These are phyloP conservation scores for Isoetes taiwanensis DNA, from an alignment of 75 land plant genomes.

Conservation along the genomic window DNA sequence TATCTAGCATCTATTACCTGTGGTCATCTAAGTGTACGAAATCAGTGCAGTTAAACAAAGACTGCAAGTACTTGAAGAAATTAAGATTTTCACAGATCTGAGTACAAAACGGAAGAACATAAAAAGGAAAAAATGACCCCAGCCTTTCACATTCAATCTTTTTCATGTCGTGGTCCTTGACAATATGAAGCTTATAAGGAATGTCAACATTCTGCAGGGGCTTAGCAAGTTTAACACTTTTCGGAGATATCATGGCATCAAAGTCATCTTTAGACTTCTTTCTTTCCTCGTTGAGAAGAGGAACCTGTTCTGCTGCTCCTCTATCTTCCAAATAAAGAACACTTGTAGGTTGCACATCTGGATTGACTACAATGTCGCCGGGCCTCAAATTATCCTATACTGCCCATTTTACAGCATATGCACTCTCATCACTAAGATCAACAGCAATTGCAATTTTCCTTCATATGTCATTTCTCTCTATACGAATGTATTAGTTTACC, in stretches of 20 bases:
- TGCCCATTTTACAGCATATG: constrained; percentile 69
- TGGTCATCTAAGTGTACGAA: too few species aligned
- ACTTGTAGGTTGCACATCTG: constrained; percentile 61
- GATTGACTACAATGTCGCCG: constrained; percentile 56
- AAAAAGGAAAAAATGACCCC: too few species aligned
- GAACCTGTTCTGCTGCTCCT: constrained; percentile 34
- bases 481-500: too few species aligned
- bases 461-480: too few species aligned
- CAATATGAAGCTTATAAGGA: constrained; percentile 69
- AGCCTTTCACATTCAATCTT: too few species aligned
- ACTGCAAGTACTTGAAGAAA: too few species aligned
- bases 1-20: too few species aligned
- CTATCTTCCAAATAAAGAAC: constrained; percentile 76
- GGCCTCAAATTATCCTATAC: constrained; percentile 69
- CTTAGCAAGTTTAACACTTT: constrained; percentile 47
- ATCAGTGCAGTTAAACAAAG: too few species aligned
- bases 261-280: constrained; percentile 25
- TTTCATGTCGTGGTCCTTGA: constrained; percentile 89
- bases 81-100: too few species aligned
- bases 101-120: too few species aligned
- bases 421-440: constrained; percentile 79
- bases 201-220: constrained; percentile 49
- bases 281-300: constrained; percentile 30
- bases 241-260: constrained; percentile 44
- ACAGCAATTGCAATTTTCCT: constrained; percentile 72